Evolutionary conservation across 192 early-diverging fungal genomes (phyloP), one percentile per base, ranked within the genome.

Genomic region (Gorgonomyces haynaldii): DNA sequence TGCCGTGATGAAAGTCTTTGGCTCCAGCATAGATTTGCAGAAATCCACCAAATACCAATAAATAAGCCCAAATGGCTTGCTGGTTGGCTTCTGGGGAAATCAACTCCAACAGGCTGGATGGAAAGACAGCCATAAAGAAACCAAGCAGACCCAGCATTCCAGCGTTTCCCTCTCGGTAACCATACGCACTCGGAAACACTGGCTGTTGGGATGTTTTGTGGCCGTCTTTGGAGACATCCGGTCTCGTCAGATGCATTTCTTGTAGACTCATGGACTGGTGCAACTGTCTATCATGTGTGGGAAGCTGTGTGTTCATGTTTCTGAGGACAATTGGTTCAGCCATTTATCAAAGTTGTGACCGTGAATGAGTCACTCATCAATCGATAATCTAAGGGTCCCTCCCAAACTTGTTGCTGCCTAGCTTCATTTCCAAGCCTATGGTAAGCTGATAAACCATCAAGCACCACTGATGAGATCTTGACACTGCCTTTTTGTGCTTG

Each of bases 391-490:
- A n/a, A n/a, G n/a, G n/a, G n/a, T n/a, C n/a, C n/a, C n/a, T n/a
- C n/a, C n/a, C n/a, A n/a, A n/a, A n/a, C n/a, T n/a, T n/a, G n/a
- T n/a, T n/a, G n/a, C n/a, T n/a, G n/a, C n/a, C 34, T 35, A 49
- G 17, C 17, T 38, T 37, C 47, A 49, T 37, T 49, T 39, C 47
- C 23, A 38, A 35, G 0, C 37, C 47, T 39, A 49, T 6, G 8
- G 13, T 49, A 19, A 49, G 15, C n/a, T 7, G 5, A 22, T 41
- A 15, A 41, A 71, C 73, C 73, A 53, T 76, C 73, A 12, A 76
- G 51, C 3, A 76, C 73, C 0, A 76, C 73, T 4, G 69, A 72
- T 1, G 68, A 58, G 12, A 76, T 76, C 53, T 72, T 65, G 32
- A 76, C 65, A 6, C n/a, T n/a, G 73, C 63, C 12, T 64, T 41